Percentiles rank a stretch among this genome's conserved stretches.
Conservation (phyloP, 305 asterid species). For the Caryopteris hybrid region DNA sequence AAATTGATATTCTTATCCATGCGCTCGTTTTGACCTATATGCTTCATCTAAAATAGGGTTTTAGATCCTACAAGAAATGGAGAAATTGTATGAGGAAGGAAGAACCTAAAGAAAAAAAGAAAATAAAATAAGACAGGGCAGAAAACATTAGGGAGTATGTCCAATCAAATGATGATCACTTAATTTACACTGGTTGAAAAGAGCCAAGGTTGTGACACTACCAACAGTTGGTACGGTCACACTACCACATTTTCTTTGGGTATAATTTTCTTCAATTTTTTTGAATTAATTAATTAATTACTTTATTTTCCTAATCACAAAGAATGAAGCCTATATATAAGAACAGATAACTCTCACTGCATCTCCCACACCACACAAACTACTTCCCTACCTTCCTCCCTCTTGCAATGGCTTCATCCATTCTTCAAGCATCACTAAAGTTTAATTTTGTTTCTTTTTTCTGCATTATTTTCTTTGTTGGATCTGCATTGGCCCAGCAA, state of each 20-base stretch:
- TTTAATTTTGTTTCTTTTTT: not conserved
- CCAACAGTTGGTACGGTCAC: slow-evolving; percentile 22
- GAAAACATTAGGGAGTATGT: slow-evolving; percentile 15
- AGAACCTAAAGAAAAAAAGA: not conserved
- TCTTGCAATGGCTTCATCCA: slow-evolving; percentile 17
- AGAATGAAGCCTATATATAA: slow-evolving; percentile 7
- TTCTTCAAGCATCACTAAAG: not conserved
- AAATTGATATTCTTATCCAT: no score
- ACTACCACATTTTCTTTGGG: slow-evolving; percentile 18
- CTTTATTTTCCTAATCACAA: not conserved
- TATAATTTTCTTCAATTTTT: slow-evolving; percentile 13
- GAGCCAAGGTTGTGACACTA: not conserved
- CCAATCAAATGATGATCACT: slow-evolving; percentile 23
- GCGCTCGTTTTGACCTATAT: no score
- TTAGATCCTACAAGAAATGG: not conserved
- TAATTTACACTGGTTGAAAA: slow-evolving; percentile 7
- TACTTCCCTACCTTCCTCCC: not conserved
- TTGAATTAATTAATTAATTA: not conserved
- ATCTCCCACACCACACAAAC: not conserved
- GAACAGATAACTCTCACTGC: not conserved
- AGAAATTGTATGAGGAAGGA: not conserved
- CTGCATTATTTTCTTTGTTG: not conserved
- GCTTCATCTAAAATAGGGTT: not conserved
- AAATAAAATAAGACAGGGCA: not conserved
- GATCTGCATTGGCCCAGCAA: not conserved